A percentile compares a stretch with the other conserved stretches of the same genome.
Conservation (phyloP, 305 asterid genomes). For the Solanum aculeatissimum region DNA sequence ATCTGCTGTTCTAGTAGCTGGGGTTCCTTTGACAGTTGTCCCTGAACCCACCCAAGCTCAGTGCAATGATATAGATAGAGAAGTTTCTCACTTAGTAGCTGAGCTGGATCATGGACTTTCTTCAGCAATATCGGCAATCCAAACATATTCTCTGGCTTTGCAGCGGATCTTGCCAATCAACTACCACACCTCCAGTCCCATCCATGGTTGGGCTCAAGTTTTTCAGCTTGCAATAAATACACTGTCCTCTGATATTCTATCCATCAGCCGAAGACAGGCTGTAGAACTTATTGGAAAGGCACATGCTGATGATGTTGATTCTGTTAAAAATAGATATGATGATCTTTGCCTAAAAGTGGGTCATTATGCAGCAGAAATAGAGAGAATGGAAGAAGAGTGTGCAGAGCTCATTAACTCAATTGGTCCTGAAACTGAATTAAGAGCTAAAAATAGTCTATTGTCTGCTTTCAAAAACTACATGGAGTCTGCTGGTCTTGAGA, state of each 20-base stretch:
- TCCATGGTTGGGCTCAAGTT: constrained; percentile 91
- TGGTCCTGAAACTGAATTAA: constrained; percentile 68
- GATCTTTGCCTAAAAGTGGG: constrained; percentile 69
- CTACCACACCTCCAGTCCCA: constrained; percentile 83
- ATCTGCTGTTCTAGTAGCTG: constrained; percentile 77
- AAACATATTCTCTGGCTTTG: constrained; percentile 81
- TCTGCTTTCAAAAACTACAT: constrained; percentile 58
- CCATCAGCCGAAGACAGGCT: constrained; percentile 68
- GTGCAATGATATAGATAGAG: constrained; percentile 86
- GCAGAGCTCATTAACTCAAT: constrained; percentile 55
- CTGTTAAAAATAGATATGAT: constrained; percentile 57
- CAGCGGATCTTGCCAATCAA: constrained; percentile 82
- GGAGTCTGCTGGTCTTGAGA: constrained; percentile 41
- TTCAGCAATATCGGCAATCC: constrained; percentile 71
- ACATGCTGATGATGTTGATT: constrained; percentile 31
- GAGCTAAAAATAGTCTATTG: constrained; percentile 63
- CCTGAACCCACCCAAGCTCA: constrained; percentile 98
- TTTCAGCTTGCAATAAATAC: constrained; percentile 56
- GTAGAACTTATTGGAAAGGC: constrained; percentile 55
- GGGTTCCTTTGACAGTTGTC: constrained; percentile 92
- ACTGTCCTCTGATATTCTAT: constrained; percentile 64
- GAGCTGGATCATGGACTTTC: constrained; percentile 84
- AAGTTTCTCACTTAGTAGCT: constrained; percentile 65
- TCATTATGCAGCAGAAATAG: constrained; percentile 69
- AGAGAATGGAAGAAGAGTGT: constrained; percentile 70